These are phyloP conservation scores for Myrmaecium sp. DNA, from an alignment of 2,329 filamentous ascomycete genomes.

Conservation along the genomic window DNA sequence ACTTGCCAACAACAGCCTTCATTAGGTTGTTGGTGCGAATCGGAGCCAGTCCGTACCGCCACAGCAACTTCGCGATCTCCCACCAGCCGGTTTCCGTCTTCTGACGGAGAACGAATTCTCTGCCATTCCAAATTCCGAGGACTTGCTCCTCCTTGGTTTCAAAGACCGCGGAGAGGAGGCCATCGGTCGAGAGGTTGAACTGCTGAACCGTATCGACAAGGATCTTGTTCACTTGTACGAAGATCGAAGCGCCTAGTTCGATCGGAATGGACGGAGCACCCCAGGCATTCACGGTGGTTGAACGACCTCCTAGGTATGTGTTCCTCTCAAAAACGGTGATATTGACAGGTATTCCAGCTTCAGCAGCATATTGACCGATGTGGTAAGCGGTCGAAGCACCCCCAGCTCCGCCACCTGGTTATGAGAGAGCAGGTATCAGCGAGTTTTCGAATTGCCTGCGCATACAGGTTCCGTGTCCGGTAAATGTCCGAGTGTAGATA, in stretches of 20 bases:
- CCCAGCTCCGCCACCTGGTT: slow-evolving; percentile 67
- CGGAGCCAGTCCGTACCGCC: slow-evolving; percentile 71
- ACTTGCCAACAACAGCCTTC: slow-evolving; percentile 51
- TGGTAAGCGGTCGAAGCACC: slow-evolving; percentile 80
- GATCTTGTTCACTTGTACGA: slow-evolving; percentile 71
- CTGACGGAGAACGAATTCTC: slow-evolving; percentile 52
- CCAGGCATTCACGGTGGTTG: slow-evolving; percentile 67
- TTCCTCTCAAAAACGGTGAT: slow-evolving; percentile 80
- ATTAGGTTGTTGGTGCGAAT: slow-evolving; percentile 57
- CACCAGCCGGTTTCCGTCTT: slow-evolving; percentile 53
- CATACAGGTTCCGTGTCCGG: slow-evolving; percentile 2
- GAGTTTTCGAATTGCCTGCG: not conserved
- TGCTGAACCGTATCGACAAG: slow-evolving; percentile 54
- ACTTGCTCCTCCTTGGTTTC: slow-evolving; percentile 19
- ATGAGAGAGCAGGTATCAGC: slow-evolving; percentile 1
- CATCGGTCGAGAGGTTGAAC: slow-evolving; percentile 46
- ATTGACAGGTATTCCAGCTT: slow-evolving; percentile 45
- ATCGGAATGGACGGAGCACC: slow-evolving; percentile 49
- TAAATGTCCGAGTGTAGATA: slow-evolving; percentile 3
- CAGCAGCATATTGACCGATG: slow-evolving; percentile 51
- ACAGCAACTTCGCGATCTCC: slow-evolving; percentile 62
- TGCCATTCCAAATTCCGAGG: slow-evolving; percentile 74
- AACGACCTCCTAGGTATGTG: slow-evolving; percentile 64
- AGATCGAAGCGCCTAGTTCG: slow-evolving; percentile 84
- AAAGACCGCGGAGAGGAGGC: slow-evolving; percentile 14